phyloP scores from a whole-genome alignment of 129 eudicot species.

The Escallonia herrerae region DNA sequence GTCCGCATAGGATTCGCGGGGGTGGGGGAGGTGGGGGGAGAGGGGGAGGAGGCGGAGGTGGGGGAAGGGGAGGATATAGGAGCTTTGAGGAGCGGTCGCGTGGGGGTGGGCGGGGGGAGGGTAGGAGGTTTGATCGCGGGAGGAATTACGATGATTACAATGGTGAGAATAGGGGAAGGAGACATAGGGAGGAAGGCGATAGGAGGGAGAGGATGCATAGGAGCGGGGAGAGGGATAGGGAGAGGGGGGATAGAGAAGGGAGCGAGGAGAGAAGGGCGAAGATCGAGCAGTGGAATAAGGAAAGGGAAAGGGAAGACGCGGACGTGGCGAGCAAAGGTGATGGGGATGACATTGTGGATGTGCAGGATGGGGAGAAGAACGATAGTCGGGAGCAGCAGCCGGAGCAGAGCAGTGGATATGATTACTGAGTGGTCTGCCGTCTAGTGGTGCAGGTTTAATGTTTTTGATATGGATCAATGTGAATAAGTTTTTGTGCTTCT shows the following conservation, averaged over 20 bases:
- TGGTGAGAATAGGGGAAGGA: constrained; percentile 64
- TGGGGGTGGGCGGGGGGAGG: constrained; percentile 43
- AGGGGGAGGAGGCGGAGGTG: constrained; percentile 21
- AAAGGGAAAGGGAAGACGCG: too few species aligned
- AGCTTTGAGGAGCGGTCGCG: constrained; percentile 82
- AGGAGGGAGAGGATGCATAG: constrained; percentile 57
- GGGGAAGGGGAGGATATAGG: constrained; percentile 16
- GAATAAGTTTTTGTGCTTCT: too few species aligned
- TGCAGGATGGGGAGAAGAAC: too few species aligned
- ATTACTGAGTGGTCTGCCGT: too few species aligned
- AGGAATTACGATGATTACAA: constrained; percentile 20
- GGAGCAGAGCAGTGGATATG: constrained; percentile 6
- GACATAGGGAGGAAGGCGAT: constrained; percentile 68
- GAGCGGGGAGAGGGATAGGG: constrained; percentile 60
- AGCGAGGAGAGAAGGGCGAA: constrained; percentile 94
- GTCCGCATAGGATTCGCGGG: constrained; percentile 18
- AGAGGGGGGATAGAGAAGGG: constrained; percentile 69
- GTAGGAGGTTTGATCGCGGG: constrained; percentile 74
- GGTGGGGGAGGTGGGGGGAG: neutral
- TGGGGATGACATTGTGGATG: too few species aligned
- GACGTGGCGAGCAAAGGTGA: too few species aligned
- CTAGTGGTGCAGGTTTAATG: too few species aligned
- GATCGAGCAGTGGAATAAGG: constrained; percentile 54
- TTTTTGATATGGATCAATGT: too few species aligned
- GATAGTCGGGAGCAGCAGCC: constrained; percentile 6